Evolutionary conservation across 2,329 filamentous ascomycete species (phyloP), one percentile per base, ranked within the genome.

Genomic region (Graphium sp.): DNA sequence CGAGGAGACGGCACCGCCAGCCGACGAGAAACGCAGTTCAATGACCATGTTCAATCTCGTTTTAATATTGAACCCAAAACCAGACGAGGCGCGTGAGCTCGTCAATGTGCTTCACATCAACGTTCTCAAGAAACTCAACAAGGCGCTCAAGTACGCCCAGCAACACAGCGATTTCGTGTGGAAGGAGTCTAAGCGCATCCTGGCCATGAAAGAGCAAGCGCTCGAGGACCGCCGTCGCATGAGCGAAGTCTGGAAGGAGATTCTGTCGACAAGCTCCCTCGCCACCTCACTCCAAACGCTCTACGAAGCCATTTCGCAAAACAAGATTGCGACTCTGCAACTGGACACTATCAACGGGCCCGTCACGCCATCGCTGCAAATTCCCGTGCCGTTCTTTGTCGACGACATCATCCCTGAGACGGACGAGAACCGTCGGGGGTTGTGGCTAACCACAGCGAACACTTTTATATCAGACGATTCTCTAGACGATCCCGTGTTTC

Each of bases 41-140:
- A 85, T 95, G 80, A 84, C 76, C 36, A 95, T 95, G 87, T 98
- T 98, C 54, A 92, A 94, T 48, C 68, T 94, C 8, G 84, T 95
- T 15, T 95, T 95, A 48, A 80, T 93, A 28, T 58, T 94, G 37
- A 78, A 82, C 39, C 80, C 84, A 4, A 76, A 75, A 28, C 71
- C 75, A 29, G 61, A 85, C 32, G 80, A 93, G 44, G 74, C 78
- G 38, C 78, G 80, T 32, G 62, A 66, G 58, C 43, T 91, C 25
- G 68, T 77, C 24, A 80, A 91, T 37, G 74, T 57, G 5, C 51
- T 94, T 45, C 93, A 93, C 48, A 66, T 80, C 30, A 80, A 93
- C 47, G 76, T 95, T 22, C 77, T 85, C 37, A 89, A 85, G 49
- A 91, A 91, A 51, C 75, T 93, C 41, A 85, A 84, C 45, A 92